phyloP scores from a whole-genome alignment of 345 rosid genomes.

The Pugionium dolabratum region DNA sequence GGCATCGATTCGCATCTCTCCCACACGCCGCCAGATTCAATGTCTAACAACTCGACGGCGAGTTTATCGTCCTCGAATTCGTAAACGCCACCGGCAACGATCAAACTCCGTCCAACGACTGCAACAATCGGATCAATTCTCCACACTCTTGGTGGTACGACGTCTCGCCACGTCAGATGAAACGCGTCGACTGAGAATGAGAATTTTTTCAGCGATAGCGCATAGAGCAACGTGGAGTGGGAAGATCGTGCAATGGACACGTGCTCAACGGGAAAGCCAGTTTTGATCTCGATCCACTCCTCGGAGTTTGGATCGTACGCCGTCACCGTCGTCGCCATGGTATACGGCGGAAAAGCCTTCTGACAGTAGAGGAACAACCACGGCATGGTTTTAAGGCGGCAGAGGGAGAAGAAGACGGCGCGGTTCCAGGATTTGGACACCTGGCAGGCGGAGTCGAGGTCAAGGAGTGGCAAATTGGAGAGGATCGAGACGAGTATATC shows the following conservation, averaged over 20 bases:
- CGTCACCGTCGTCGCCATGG: slow-evolving; percentile 31
- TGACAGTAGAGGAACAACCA: slow-evolving; percentile 71
- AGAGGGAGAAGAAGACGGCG: slow-evolving; percentile 68
- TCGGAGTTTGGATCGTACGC: slow-evolving; percentile 79
- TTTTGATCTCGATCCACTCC: slow-evolving; percentile 54
- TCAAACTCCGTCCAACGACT: slow-evolving; percentile 44
- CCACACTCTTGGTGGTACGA: slow-evolving; percentile 55
- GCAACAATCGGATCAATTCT: slow-evolving; percentile 73
- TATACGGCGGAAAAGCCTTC: slow-evolving; percentile 43
- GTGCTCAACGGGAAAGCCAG: slow-evolving; percentile 27
- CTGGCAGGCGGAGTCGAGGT: slow-evolving; percentile 57
- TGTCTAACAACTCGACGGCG: slow-evolving; percentile 62
- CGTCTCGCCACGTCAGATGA: slow-evolving; percentile 66
- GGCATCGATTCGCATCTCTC: slow-evolving; percentile 63
- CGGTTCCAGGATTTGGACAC: slow-evolving; percentile 73
- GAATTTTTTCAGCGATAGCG: slow-evolving; percentile 51
- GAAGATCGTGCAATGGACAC: slow-evolving; percentile 55
- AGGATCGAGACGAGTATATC: slow-evolving; percentile 58
- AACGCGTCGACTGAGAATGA: slow-evolving; percentile 77
- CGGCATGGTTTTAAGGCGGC: slow-evolving; percentile 49
- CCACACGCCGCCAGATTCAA: slow-evolving; percentile 48
- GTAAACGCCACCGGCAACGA: slow-evolving; percentile 66
- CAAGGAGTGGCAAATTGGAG: slow-evolving; percentile 56
- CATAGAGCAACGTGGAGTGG: slow-evolving; percentile 60
- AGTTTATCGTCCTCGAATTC: slow-evolving; percentile 73